Evolutionary conservation across 805 yeast species (phyloP), one percentile per base, ranked within the genome.

Genomic region (Kodamaea hsintzibuensis): DNA sequence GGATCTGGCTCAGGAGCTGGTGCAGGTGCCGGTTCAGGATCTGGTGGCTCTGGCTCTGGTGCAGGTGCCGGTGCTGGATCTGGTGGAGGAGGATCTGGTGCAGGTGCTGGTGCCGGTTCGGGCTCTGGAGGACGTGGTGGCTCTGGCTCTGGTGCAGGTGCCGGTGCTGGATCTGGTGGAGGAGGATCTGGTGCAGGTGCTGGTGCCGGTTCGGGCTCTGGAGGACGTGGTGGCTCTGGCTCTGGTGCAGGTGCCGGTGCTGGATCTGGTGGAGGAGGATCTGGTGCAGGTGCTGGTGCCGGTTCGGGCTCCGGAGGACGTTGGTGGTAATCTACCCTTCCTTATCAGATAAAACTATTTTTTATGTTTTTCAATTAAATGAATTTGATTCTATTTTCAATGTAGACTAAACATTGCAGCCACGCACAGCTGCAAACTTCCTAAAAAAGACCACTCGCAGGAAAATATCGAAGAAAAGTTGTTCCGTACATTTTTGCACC

Each of bases 181-280:
- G 25, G 37, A 8, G 49, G 47, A 9, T 44, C 47, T 44, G 47
- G 49, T 8, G 18, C 38, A 22, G 49, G 49, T 33, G n/a, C 46
- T 19, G 46, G 46, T 8, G 22, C 46, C n/a, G 46, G 46, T 42
- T 42, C 46, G 17, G 46, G 46, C 3, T 42, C 46, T 25, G 46
- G 46, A 17, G 22, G 30, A 4, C 3, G n/a, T 3, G 43, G 43
- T 19, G 43, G 50, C 3, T 18, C 43, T 35, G 50, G 49, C 16
- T 46, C 49, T 33, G 40, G 39, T 46, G 30, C 49, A 9, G 50
- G 50, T 38, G 42, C 50, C 12, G 50, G 50, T 25, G 14, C 42
- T 47, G 47, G 47, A 25, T 16, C 40, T n/a, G 35, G 38, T 37
- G 35, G 38, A 3, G 16, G 40, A 17, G 50, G 49, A 12, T 45